A percentile compares a stretch with the other conserved stretches of the same genome.
These are phyloP conservation scores for Pleurotus cornucopiae DNA, from an alignment of 768 basidiomycete genomes.

Conservation along the genomic window DNA sequence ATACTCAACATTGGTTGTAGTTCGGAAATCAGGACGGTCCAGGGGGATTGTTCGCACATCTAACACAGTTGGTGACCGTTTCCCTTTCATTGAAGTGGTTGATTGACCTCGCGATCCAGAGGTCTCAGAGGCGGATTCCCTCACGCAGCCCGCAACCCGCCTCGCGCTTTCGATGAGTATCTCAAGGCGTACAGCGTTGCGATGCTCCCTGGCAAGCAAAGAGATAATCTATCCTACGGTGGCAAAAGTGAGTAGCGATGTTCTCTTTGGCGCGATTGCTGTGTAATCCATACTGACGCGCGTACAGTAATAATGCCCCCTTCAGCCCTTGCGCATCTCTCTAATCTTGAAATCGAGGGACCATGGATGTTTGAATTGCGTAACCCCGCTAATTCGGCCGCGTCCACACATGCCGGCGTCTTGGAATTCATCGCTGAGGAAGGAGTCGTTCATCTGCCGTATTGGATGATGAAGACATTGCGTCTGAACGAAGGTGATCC, in stretches of 20 bases:
- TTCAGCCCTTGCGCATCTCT: conserved; percentile 86
- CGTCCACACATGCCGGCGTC: conserved; percentile 93
- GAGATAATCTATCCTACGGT: conserved; percentile 92
- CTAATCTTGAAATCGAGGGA: conserved; percentile 79
- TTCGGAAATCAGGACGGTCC: conserved; percentile 48
- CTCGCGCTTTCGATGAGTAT: conserved; percentile 86
- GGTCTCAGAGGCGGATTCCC: conserved; percentile 49
- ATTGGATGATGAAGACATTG: conserved; percentile 99
- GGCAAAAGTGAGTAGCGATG: conserved; percentile 74
- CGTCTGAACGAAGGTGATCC: conserved; percentile 92
- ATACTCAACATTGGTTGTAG: conserved; percentile 17
- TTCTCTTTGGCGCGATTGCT: conserved; percentile 1
- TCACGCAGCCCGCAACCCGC: conserved; percentile 45
- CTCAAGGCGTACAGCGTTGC: conserved; percentile 94
- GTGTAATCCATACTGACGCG: conserved; percentile 9
- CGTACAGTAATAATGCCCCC: conserved; percentile 92
- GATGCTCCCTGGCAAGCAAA: conserved; percentile 82
- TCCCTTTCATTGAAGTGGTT: not conserved
- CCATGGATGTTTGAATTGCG: conserved; percentile 98
- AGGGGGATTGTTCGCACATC: conserved; percentile 59
- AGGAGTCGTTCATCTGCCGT: conserved; percentile 90
- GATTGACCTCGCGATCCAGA: conserved; percentile 25
- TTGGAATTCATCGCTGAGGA: conserved; percentile 99
- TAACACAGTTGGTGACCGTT: conserved; percentile 47
- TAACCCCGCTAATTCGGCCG: conserved; percentile 81